Evolutionary conservation across 441 rosid species (phyloP).

Genomic region (Metrosideros polymorpha): DNA sequence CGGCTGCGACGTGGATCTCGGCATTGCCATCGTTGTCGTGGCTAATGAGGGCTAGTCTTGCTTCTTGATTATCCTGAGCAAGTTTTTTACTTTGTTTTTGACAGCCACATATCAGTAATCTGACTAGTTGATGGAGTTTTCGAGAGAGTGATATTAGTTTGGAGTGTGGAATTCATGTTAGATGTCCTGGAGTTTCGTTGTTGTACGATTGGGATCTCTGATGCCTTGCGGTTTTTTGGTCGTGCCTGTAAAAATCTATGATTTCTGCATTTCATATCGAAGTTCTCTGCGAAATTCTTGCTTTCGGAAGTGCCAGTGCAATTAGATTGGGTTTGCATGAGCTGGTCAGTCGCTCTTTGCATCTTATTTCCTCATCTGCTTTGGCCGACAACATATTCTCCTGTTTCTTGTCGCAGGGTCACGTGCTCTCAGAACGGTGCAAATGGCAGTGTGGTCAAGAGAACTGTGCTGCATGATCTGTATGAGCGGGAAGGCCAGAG

Average conservation of each 20-base stretch:
- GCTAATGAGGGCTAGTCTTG: neutral
- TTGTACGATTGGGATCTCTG: neutral
- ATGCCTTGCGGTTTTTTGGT: neutral
- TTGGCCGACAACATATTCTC: neutral
- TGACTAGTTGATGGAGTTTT: neutral
- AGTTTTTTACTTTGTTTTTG: neutral
- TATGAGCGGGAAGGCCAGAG: slow-evolving; percentile 92
- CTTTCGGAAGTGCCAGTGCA: neutral
- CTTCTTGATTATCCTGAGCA: too few species aligned
- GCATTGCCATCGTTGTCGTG: neutral
- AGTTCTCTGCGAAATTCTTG: neutral
- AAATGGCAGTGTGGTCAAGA: slow-evolving; percentile 45
- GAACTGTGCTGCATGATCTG: slow-evolving; percentile 82
- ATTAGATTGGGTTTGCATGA: neutral
- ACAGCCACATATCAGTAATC: neutral
- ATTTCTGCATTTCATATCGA: neutral
- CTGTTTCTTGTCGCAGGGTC: slow-evolving; percentile 36
- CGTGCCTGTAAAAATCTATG: too few species aligned
- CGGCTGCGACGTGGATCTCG: neutral
- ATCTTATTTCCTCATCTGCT: neutral
- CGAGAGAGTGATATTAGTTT: neutral
- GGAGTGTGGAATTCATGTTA: neutral
- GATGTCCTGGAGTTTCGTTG: neutral
- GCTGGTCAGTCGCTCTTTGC: neutral
- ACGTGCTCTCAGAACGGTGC: slow-evolving; percentile 58